Base-by-base conservation (phyloP, 257 asterid species). In the Solanum paucissectum region DNA sequence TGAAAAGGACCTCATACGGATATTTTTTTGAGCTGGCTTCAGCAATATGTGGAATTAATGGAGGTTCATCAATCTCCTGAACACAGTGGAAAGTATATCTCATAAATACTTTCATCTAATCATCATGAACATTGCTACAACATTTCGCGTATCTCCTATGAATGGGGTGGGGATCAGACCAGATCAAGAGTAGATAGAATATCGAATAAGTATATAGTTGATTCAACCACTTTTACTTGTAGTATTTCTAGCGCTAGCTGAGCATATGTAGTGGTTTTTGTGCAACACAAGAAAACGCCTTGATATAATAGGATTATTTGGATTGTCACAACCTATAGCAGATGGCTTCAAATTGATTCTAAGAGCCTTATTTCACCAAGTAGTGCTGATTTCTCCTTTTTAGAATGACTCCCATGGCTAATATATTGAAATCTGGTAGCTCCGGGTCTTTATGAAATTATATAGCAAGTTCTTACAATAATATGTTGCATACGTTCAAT, bases 1-100 rank as follows among this genome's bases (percentile, higher is more conserved):
- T 96, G 94, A 97, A 97, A 87, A 97, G 98, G 88, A 96, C 99
- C 95, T 97, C 99, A 91, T 97, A 97, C n/a, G 99, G 98, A 90
- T 94, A 96, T 92, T 91, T 97, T 90, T 94, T 95, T 85, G 98
- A 95, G 90, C 98, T 94, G 92, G 99, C 99, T 94, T 97, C 99
- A 91, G 98, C 99, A 75, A 97, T 97, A 89, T 97, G 99, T 86
- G 99, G 99, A 90, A 97, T 97, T 93, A 97, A 88, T 32, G 99
- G 98, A 89, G 99, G 94, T 90, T 97, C 99, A 32, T 97, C 99
- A 90, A 97, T 95, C 91, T 97, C 99, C 99, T 97, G 96, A 83
- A 72, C 88, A 89, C 58, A 55, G 44, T 79, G 77, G 27, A 75
- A 29, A 86, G 46, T 38, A 62, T 25, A 88, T 84, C 12, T 23